Evolutionary conservation across 78 protist species (phyloP).

Genomic region (Dictyostelium purpureum): DNA sequence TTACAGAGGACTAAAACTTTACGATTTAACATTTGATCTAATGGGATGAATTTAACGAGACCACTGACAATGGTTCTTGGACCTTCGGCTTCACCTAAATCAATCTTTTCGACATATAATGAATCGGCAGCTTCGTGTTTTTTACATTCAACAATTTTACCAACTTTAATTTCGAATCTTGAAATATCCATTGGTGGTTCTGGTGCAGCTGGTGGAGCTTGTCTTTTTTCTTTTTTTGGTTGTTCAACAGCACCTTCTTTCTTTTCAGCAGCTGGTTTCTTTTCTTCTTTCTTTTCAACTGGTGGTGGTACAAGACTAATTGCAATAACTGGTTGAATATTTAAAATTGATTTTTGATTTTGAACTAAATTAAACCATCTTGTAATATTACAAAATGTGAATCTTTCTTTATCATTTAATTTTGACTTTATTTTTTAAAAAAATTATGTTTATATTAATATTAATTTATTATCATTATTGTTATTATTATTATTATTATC

Average conservation of each 20-base stretch:
- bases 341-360: slow-evolving; percentile 11
- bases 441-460: not conserved
- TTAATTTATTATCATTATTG: not conserved
- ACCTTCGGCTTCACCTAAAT: slow-evolving; percentile 83
- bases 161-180: slow-evolving; percentile 89
- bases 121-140: slow-evolving; percentile 85
- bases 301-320: slow-evolving; percentile 72
- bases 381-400: slow-evolving; percentile 61
- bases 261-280: slow-evolving; percentile 51
- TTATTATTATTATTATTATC: not conserved
- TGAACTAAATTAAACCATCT: slow-evolving; percentile 74
- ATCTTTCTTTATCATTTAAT: slow-evolving; percentile 72
- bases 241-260: not conserved
- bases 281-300: slow-evolving; percentile 46
- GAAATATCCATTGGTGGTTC: slow-evolving; percentile 78
- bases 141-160: slow-evolving; percentile 82
- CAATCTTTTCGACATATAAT: slow-evolving; percentile 91
- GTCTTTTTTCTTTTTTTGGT: slow-evolving; percentile 8
- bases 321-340: slow-evolving; percentile 31
- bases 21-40: slow-evolving; percentile 70
- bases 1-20: slow-evolving; percentile 89
- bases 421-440: not conserved
- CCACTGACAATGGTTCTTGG: slow-evolving; percentile 89
- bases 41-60: slow-evolving; percentile 78
- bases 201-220: slow-evolving; percentile 35